Evolutionary conservation across 2,329 filamentous ascomycete species (phyloP).

Genomic region (Fusarium albosuccineum): DNA sequence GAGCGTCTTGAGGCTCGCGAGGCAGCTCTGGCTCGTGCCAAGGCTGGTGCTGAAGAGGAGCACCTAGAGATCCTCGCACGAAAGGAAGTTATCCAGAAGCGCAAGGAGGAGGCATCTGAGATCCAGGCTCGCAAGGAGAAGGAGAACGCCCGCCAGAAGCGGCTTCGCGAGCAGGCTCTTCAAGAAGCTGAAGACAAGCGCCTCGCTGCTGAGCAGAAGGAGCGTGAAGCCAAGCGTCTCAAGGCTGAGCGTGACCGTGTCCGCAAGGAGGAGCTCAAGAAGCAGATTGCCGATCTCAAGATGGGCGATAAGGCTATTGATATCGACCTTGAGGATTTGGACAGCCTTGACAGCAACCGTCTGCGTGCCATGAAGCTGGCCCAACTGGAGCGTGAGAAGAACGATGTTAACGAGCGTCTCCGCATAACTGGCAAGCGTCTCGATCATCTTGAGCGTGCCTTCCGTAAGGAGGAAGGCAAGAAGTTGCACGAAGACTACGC

Average conservation of each 20-base stretch:
- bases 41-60: conserved; percentile 91
- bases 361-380: conserved; percentile 95
- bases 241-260: conserved; percentile 91
- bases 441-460: conserved; percentile 96
- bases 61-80: conserved; percentile 86
- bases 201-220: conserved; percentile 90
- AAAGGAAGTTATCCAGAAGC: conserved; percentile 93
- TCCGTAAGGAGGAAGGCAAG: conserved; percentile 95
- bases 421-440: conserved; percentile 94
- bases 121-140: conserved; percentile 89
- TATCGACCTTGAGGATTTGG: conserved; percentile 84
- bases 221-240: conserved; percentile 87
- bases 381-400: conserved; percentile 98
- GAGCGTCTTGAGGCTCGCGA: conserved; percentile 82
- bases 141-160: conserved; percentile 90
- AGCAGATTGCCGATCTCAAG: conserved; percentile 92
- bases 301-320: conserved; percentile 81
- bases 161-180: conserved; percentile 86
- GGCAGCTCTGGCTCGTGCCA: conserved; percentile 83
- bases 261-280: conserved; percentile 93
- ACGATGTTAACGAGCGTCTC: conserved; percentile 90
- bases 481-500: conserved; percentile 90
- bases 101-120: conserved; percentile 95
- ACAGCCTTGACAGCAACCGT: conserved; percentile 88
- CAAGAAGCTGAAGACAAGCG: conserved; percentile 92